These are phyloP conservation scores for Mortierella sp. DNA, from an alignment of 371 early-diverging fungal genomes.

Conservation along the genomic window DNA sequence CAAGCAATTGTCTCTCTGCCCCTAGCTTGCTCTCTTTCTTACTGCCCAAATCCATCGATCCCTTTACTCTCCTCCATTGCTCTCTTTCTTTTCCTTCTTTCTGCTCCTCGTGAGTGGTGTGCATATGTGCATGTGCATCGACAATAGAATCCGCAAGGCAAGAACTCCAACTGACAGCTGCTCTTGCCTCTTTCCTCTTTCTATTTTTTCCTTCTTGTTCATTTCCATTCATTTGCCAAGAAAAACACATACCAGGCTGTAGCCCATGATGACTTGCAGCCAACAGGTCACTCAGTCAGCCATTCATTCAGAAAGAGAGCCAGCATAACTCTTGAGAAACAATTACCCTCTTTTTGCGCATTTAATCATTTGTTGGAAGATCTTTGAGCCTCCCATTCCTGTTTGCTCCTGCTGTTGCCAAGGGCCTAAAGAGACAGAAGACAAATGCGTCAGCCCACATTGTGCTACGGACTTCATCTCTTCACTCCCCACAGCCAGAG, in stretches of 20 bases:
- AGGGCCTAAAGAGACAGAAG: background rate
- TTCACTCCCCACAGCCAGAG: background rate
- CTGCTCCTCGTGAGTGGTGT: background rate
- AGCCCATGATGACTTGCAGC: background rate
- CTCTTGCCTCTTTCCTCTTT: background rate
- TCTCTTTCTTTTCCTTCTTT: background rate
- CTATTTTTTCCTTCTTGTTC: too few relatives aligned
- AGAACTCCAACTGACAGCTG: background rate
- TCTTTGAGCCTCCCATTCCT: background rate
- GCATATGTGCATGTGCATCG: background rate
- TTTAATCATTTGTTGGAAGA: background rate
- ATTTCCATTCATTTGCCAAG: slow-evolving; percentile 10
- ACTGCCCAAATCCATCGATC: background rate
- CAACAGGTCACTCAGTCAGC: background rate
- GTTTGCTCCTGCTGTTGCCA: slow-evolving; percentile 6
- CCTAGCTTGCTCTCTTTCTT: background rate
- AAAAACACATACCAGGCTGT: background rate
- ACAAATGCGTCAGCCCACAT: background rate
- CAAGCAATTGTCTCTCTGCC: background rate
- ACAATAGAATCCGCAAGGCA: background rate
- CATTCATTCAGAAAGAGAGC: background rate
- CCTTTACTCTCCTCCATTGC: background rate
- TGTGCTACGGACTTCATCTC: background rate
- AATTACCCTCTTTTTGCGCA: background rate
- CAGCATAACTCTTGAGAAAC: background rate